phyloP scores from a whole-genome alignment of 2,329 filamentous ascomycete species.

The Emydomyces testavorans region DNA sequence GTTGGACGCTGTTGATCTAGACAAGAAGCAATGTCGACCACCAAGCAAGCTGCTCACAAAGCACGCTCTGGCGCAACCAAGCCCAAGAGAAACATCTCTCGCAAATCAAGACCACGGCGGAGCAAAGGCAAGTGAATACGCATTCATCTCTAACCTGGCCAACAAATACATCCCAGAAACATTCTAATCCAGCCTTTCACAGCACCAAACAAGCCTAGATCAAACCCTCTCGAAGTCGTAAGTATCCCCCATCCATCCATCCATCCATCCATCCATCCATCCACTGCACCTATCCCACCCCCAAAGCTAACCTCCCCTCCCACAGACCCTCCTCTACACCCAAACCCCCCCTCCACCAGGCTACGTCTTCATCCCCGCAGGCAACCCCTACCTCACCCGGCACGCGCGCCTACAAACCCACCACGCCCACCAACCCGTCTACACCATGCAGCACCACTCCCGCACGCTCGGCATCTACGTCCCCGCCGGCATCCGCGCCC shows the following conservation, averaged over 20 bases:
- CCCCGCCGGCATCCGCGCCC: slow-evolving; percentile 29
- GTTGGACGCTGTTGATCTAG: too few species aligned
- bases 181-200: too few species aligned
- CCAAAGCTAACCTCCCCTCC: background rate
- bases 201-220: too few species aligned
- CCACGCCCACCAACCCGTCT: slow-evolving; percentile 24
- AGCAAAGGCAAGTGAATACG: too few species aligned
- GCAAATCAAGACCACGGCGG: too few species aligned
- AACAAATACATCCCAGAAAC: too few species aligned
- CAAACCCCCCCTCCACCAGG: slow-evolving; percentile 22
- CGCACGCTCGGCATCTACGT: slow-evolving; percentile 35
- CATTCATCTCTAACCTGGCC: too few species aligned
- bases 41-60: too few species aligned
- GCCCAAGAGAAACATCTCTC: too few species aligned
- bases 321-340: slow-evolving; percentile 25
- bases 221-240: background rate
- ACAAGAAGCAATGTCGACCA: too few species aligned
- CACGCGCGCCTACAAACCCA: slow-evolving; percentile 32
- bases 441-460: slow-evolving; percentile 25
- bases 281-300: background rate
- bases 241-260: background rate
- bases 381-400: slow-evolving; percentile 35
- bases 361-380: slow-evolving; percentile 35
- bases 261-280: background rate
- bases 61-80: too few species aligned